phyloP scores from a whole-genome alignment of 306 rosid genomes.

The Vigna nakashimae region DNA sequence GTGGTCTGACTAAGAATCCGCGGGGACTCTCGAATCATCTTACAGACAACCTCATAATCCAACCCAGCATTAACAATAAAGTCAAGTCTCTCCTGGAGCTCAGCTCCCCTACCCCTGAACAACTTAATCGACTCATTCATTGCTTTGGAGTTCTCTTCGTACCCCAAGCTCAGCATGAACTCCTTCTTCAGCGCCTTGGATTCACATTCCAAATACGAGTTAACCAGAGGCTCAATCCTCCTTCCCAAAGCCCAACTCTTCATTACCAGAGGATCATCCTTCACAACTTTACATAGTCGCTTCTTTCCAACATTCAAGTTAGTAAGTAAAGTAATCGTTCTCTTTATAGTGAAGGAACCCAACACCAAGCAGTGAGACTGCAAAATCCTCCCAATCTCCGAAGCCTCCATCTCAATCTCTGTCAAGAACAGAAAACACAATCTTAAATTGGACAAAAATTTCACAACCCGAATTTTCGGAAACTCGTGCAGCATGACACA shows the following conservation, averaged over 20 bases:
- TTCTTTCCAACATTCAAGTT: conserved; percentile 72
- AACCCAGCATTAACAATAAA: conserved; percentile 76
- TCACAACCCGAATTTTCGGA: conserved; percentile 55
- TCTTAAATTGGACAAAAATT: conserved; percentile 68
- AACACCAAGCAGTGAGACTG: conserved; percentile 55
- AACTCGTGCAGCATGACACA: conserved; percentile 58
- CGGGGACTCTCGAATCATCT: conserved; percentile 63
- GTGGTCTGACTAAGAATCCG: conserved; percentile 74
- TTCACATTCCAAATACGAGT: conserved; percentile 30
- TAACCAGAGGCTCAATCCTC: conserved; percentile 53
- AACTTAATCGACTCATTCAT: conserved; percentile 55
- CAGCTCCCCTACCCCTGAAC: conserved; percentile 76
- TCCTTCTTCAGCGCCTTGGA: conserved; percentile 49
- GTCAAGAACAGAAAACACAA: conserved; percentile 51
- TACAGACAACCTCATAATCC: conserved; percentile 53
- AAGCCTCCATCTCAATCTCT: conserved; percentile 66
- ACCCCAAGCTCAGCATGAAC: conserved; percentile 73
- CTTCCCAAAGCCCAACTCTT: conserved; percentile 68
- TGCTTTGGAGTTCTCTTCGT: conserved; percentile 53
- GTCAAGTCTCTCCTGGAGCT: conserved; percentile 83
- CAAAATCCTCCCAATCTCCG: conserved; percentile 63
- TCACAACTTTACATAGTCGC: conserved; percentile 55
- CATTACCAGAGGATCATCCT: conserved; percentile 68
- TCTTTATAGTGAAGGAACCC: conserved; percentile 69
- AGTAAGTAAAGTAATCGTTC: conserved; percentile 55